A percentile compares a stretch with the other conserved stretches of the same genome.
These are phyloP conservation scores for Geotrichum restrictum DNA, from an alignment of 1,139 yeast genomes.

Conservation along the genomic window DNA sequence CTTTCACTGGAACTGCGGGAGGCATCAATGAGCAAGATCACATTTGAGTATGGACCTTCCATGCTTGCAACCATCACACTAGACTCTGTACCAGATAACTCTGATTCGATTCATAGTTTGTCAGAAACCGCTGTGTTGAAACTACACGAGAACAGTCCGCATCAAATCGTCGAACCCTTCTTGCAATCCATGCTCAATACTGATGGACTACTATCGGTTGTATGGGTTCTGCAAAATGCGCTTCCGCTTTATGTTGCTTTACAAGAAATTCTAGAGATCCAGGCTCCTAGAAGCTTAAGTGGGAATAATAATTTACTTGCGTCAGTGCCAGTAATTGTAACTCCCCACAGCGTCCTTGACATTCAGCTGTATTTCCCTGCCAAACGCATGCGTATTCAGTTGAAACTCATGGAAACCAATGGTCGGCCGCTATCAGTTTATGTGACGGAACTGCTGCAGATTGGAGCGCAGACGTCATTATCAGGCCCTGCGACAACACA, in stretches of 20 bases:
- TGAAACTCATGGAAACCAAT: slow-evolving; percentile 18
- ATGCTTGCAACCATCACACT: slow-evolving; percentile 25
- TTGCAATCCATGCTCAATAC: slow-evolving; percentile 28
- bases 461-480: slow-evolving; percentile 4
- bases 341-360: slow-evolving; percentile 15
- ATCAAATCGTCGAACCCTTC: slow-evolving; percentile 26
- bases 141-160: slow-evolving; percentile 29
- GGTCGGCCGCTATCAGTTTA: slow-evolving; percentile 19
- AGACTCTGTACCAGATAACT: not conserved
- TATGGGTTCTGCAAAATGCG: slow-evolving; percentile 31
- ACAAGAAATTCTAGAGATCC: slow-evolving; percentile 18
- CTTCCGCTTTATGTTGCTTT: slow-evolving; percentile 32
- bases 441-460: slow-evolving; percentile 15
- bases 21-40: slow-evolving; percentile 33
- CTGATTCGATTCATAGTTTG: slow-evolving; percentile 7
- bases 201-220: slow-evolving; percentile 32
- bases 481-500: slow-evolving; percentile 7
- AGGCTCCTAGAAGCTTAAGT: not conserved
- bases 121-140: slow-evolving; percentile 21
- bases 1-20: slow-evolving; percentile 29
- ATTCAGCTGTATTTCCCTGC: slow-evolving; percentile 15
- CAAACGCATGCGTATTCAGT: slow-evolving; percentile 11
- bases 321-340: slow-evolving; percentile 19
- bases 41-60: slow-evolving; percentile 31
- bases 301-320: slow-evolving; percentile 18